These are phyloP conservation scores for Aspergillus sp. DNA, from an alignment of 2,329 filamentous ascomycete species.

Conservation along the genomic window DNA sequence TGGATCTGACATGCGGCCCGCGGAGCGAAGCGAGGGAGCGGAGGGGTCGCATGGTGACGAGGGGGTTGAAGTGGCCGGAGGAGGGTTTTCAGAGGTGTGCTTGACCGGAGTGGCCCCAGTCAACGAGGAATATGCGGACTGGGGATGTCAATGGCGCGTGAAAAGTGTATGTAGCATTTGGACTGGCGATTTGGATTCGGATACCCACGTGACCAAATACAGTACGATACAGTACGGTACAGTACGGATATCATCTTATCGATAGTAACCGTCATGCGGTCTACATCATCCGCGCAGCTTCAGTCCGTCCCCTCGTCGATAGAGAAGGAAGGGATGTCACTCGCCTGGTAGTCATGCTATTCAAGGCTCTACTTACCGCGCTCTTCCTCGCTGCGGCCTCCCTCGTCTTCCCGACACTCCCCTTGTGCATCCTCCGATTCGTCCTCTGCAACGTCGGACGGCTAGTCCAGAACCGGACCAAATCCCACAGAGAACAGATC, in stretches of 20 bases:
- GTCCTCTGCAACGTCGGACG: conserved; percentile 45
- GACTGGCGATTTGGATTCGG: too few species aligned
- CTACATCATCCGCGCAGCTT: too few species aligned
- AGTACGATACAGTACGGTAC: background rate
- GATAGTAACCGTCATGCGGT: too few species aligned
- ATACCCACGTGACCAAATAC: background rate
- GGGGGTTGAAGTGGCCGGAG: background rate
- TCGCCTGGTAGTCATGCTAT: conserved; percentile 22
- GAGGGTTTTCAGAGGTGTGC: background rate
- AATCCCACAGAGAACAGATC: conserved; percentile 52
- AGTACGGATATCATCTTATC: background rate
- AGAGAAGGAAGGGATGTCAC: conserved; percentile 8
- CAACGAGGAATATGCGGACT: background rate
- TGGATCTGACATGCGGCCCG: conserved; percentile 1
- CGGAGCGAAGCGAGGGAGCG: conserved; percentile 6
- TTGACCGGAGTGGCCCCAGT: background rate
- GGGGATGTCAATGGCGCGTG: background rate
- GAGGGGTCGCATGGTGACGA: conserved; percentile 4
- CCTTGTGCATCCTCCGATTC: conserved; percentile 23
- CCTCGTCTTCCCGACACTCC: conserved; percentile 26
- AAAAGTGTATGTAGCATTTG: too few species aligned
- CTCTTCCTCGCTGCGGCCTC: conserved; percentile 25
- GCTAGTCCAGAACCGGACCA: conserved; percentile 54
- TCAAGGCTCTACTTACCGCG: conserved; percentile 21
- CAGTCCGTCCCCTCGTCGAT: conserved; percentile 1